Conservation (phyloP, 140 eudicot genomes). For the Stevia rebaudiana region DNA sequence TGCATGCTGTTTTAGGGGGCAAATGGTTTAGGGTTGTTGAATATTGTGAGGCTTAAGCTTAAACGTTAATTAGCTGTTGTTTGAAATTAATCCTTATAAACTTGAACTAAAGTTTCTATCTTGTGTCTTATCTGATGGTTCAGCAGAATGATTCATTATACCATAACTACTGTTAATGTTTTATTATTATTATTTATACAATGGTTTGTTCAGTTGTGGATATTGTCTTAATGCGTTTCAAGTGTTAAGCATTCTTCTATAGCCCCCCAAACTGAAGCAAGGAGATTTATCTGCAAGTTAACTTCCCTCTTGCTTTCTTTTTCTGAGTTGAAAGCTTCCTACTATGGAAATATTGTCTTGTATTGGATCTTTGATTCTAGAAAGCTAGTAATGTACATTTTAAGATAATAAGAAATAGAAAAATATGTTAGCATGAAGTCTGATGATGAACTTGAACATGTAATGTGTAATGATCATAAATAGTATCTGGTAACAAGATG, state of each 20-base stretch:
- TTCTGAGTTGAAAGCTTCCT: neutral
- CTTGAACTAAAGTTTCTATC: slow-evolving; percentile 7
- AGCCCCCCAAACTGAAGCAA: neutral
- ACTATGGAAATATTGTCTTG: neutral
- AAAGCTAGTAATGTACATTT: neutral
- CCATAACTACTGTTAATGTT: neutral
- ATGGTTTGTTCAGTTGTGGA: neutral
- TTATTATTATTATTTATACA: neutral
- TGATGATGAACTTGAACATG: neutral
- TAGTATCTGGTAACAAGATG: neutral
- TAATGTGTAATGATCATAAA: neutral
- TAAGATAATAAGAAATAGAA: neutral
- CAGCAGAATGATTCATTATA: neutral
- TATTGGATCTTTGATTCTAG: neutral
- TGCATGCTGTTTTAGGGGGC: neutral
- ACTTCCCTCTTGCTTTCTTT: neutral
- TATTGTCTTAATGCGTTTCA: neutral
- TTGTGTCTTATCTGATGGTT: neutral
- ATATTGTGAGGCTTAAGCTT: slow-evolving; percentile 5
- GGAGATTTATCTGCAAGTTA: slow-evolving; percentile 3
- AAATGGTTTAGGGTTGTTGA: neutral
- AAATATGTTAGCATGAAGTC: neutral
- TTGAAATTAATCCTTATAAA: slow-evolving; percentile 1
- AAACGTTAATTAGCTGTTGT: neutral
- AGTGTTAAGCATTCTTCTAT: neutral